Evolutionary conservation across 2,329 filamentous ascomycete genomes (phyloP).

Genomic region (Pestalotiopsis sp.): DNA sequence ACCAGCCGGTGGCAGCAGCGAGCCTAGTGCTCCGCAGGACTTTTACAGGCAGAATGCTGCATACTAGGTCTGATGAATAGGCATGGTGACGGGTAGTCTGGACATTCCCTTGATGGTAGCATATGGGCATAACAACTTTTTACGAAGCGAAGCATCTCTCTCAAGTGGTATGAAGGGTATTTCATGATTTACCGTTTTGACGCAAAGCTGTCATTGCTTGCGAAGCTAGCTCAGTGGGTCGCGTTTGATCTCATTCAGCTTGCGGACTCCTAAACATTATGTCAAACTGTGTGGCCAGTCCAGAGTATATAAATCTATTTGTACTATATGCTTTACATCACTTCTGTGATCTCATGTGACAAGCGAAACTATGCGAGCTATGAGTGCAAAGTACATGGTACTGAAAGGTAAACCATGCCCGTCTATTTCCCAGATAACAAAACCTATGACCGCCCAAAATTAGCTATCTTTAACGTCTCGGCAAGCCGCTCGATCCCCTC

Average conservation of each 20-base stretch:
- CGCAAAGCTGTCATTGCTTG: neutral
- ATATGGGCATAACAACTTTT: neutral
- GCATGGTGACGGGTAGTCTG: neutral
- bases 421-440: neutral
- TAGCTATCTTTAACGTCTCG: slow-evolving; percentile 10
- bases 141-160: neutral
- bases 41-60: slow-evolving; percentile 54
- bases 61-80: slow-evolving; percentile 22
- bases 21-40: slow-evolving; percentile 54
- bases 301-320: slow-evolving; percentile 1
- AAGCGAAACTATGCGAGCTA: neutral
- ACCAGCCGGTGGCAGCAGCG: slow-evolving; percentile 31
- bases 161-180: neutral
- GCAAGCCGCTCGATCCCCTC: slow-evolving; percentile 53
- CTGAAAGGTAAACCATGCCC: neutral
- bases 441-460: neutral
- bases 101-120: neutral
- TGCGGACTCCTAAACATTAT: neutral
- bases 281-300: neutral
- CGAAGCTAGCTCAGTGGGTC: neutral
- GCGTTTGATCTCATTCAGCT: neutral
- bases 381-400: neutral
- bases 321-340: neutral
- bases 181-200: neutral
- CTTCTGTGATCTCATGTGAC: neutral